These are phyloP conservation scores for Naumovozyma baii DNA, from an alignment of 805 yeast genomes.

Conservation along the genomic window DNA sequence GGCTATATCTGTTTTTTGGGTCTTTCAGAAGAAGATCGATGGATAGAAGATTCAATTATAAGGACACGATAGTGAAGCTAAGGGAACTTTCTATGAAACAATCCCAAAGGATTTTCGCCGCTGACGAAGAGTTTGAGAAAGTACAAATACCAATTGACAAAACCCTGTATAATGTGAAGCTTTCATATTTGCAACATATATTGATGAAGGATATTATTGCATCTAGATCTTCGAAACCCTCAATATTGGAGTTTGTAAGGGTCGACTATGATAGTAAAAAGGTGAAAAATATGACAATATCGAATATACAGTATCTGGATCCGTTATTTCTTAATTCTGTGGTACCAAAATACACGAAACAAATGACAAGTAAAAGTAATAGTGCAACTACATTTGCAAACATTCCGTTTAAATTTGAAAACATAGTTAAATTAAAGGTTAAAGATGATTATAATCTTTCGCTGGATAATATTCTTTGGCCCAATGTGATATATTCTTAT, in stretches of 20 bases:
- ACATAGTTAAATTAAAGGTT: constrained; percentile 4
- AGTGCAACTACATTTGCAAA: not conserved
- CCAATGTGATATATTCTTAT: constrained; percentile 11
- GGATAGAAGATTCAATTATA: constrained; percentile 6
- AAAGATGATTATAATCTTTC: not conserved
- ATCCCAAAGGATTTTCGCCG: not conserved
- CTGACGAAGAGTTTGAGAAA: not conserved
- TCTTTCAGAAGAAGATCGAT: constrained; percentile 3
- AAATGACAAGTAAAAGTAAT: not conserved
- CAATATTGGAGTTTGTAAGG: not conserved
- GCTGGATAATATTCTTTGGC: constrained; percentile 12
- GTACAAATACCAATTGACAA: not conserved
- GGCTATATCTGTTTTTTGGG: constrained; percentile 5
- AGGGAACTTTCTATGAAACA: not conserved
- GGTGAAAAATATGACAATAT: not conserved
- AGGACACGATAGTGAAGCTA: constrained; percentile 7
- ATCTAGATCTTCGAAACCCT: not conserved
- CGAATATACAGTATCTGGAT: not conserved
- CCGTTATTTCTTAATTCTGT: not conserved
- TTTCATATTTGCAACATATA: not conserved
- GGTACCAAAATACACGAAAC: not conserved
- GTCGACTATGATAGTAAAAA: not conserved
- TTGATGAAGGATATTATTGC: not conserved
- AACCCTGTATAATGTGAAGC: not conserved
- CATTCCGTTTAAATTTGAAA: not conserved